Evolutionary conservation across 1,139 yeast species (phyloP), one percentile per base, ranked within the genome.

Genomic region (Petasospora rhodanensis): DNA sequence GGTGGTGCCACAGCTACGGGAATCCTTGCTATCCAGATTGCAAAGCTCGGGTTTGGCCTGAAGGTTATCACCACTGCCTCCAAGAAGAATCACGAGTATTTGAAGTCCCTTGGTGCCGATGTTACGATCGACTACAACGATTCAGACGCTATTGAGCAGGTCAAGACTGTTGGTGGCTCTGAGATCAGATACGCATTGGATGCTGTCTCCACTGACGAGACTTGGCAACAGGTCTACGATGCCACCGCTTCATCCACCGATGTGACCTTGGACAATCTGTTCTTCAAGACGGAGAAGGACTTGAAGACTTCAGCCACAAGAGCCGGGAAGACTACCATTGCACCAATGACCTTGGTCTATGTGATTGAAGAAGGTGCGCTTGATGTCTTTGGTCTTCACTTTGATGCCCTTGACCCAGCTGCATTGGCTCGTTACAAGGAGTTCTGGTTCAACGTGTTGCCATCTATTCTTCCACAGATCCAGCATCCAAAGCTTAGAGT

Each of bases 51-150:
- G 10, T 68, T 62, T 33, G 80, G 80, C 9, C 59, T 70, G 41
- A 66, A 66, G 18, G 81, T 79, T 18, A 57, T 74, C 35, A 61
- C 78, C 16, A 67, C 73, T 25, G 75, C 77, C 3, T 70, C 78
- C 7, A 51, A 60, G 29, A 64, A 65, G 45, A 62, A 75, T 50
- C 61, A 60, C 38, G 65, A 58, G 9, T 52, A 52, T 31, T 55
- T 77, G 43, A 65, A 62, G 45, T 37, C 54, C 0, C 44, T 71
- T 10, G 91, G 89, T 42, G 86, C 85, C 16, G 81, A 76, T 46
- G 58, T 58, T 14, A 60, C 67, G 7, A 67, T 77, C 45, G 85
- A 81, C 55, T 81, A 81, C 55, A 69, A 66, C 32, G 80, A 75
- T 41, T 40, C 55, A 0, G 70, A 74, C 45, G 79, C 71, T 32